These are phyloP conservation scores for Phytophthora pseudosyringae DNA, from an alignment of 352 stramenopile genomes.

Conservation along the genomic window DNA sequence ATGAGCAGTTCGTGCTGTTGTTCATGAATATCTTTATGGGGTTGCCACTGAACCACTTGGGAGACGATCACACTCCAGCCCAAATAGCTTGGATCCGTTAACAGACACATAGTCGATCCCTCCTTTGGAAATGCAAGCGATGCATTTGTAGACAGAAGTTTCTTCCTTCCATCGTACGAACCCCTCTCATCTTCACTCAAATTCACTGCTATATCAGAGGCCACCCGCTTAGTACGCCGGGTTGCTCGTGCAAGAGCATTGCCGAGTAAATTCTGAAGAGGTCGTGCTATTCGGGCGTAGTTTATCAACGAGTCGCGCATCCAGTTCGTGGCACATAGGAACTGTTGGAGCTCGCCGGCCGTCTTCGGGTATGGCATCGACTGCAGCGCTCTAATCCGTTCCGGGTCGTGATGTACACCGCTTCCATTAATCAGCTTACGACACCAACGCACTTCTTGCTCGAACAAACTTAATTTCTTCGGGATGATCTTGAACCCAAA, in stretches of 20 bases:
- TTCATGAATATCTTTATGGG: not conserved
- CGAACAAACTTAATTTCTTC: not conserved
- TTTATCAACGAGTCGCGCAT: not conserved
- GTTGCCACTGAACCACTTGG: not conserved
- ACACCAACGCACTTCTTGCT: not conserved
- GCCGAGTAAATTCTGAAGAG: not conserved
- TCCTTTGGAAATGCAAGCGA: not conserved
- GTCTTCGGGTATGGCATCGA: not conserved
- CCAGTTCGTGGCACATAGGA: not conserved
- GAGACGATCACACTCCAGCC: not conserved
- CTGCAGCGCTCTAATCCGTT: not conserved
- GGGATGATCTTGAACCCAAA: not conserved
- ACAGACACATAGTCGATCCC: not conserved
- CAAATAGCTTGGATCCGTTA: not conserved
- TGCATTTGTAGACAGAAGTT: not conserved
- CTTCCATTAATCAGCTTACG: not conserved
- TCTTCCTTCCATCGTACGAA: not conserved
- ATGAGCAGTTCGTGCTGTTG: not conserved
- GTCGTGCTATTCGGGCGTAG: not conserved
- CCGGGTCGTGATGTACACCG: not conserved
- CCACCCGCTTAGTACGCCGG: not conserved
- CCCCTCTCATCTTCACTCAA: not conserved
- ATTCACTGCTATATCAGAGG: not conserved
- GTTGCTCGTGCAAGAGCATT: not conserved
- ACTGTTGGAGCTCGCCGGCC: not conserved